phyloP scores from a whole-genome alignment of 805 yeast species.

The Nakazawaea ambrosiae region DNA sequence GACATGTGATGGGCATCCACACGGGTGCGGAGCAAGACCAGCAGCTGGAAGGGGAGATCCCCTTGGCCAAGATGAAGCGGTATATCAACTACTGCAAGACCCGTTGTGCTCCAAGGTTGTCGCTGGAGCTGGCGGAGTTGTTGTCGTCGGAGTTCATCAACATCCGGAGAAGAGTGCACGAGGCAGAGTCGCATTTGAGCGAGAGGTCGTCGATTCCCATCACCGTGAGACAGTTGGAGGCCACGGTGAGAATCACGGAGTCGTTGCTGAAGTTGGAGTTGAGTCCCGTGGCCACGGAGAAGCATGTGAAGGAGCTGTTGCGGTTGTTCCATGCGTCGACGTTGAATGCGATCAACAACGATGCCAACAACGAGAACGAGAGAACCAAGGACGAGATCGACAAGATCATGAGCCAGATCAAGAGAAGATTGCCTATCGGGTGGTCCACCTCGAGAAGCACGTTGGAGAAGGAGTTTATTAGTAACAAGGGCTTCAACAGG shows the following conservation, averaged over 20 bases:
- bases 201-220: conserved; percentile 95
- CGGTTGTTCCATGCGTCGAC: conserved; percentile 94
- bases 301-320: conserved; percentile 93
- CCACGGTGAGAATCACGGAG: conserved; percentile 93
- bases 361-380: conserved; percentile 42
- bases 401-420: conserved; percentile 75
- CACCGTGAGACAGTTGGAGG: conserved; percentile 95
- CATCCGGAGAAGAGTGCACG: conserved; percentile 76
- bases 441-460: conserved; percentile 90
- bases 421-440: conserved; percentile 90
- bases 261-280: conserved; percentile 82
- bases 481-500: conserved; percentile 35
- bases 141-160: conserved; percentile 89
- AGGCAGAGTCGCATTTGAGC: conserved; percentile 72
- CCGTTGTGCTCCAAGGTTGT: conserved; percentile 87
- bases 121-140: conserved; percentile 84
- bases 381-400: conserved; percentile 66
- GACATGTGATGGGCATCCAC: conserved; percentile 92
- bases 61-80: conserved; percentile 85
- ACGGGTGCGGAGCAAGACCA: conserved; percentile 59
- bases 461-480: conserved; percentile 75
- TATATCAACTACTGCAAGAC: conserved; percentile 86
- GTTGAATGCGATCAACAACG: conserved; percentile 71
- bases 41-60: conserved; percentile 72
- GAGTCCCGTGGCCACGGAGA: conserved; percentile 76